A percentile compares a stretch with the other conserved stretches of the same genome.
These are phyloP conservation scores for Agrostemma githago DNA, from an alignment of 148 eudicot genomes.

Conservation along the genomic window DNA sequence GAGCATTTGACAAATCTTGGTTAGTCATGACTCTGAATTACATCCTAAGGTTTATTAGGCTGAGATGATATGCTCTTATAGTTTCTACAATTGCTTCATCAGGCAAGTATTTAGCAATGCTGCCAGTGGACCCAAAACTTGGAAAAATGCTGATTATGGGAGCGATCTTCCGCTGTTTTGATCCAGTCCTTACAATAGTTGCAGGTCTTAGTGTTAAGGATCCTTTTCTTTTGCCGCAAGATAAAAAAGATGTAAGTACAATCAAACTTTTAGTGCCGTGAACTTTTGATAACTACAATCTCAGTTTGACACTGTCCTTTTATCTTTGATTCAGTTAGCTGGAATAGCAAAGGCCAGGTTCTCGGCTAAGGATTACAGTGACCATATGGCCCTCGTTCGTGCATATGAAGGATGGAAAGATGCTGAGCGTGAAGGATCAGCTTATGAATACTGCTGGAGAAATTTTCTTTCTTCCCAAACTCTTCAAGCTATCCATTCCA, in stretches of 20 bases:
- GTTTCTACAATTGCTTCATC: slow-evolving; percentile 23
- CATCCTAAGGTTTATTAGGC: slow-evolving; percentile 5
- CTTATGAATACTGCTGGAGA: slow-evolving; percentile 99
- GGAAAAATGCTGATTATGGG: slow-evolving; percentile 99
- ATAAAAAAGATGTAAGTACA: slow-evolving; percentile 94
- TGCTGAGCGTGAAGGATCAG: slow-evolving; percentile 96
- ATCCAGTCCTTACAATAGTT: slow-evolving; percentile 91
- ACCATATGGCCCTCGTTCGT: slow-evolving; percentile 99
- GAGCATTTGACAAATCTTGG: slow-evolving; percentile 92
- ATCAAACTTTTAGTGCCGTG: neutral
- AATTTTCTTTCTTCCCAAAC: slow-evolving; percentile 97
- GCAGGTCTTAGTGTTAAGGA: slow-evolving; percentile 97
- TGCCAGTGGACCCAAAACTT: slow-evolving; percentile 96
- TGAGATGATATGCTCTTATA: slow-evolving; percentile 19
- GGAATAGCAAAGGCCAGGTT: slow-evolving; percentile 98
- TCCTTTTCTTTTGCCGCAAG: slow-evolving; percentile 98
- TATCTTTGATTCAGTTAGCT: slow-evolving; percentile 59
- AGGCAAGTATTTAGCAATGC: slow-evolving; percentile 84
- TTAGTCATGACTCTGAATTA: slow-evolving; percentile 31
- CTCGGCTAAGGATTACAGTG: slow-evolving; percentile 98
- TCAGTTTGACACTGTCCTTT: neutral
- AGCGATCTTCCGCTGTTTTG: slow-evolving; percentile 91
- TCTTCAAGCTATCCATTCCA: slow-evolving; percentile 97
- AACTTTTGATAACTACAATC: slow-evolving; percentile 9
- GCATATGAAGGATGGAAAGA: slow-evolving; percentile 99